Percentiles rank a stretch among this genome's conserved stretches.
These are phyloP conservation scores for Sugiyamaella americana DNA, from an alignment of 805 yeast species.

Conservation along the genomic window DNA sequence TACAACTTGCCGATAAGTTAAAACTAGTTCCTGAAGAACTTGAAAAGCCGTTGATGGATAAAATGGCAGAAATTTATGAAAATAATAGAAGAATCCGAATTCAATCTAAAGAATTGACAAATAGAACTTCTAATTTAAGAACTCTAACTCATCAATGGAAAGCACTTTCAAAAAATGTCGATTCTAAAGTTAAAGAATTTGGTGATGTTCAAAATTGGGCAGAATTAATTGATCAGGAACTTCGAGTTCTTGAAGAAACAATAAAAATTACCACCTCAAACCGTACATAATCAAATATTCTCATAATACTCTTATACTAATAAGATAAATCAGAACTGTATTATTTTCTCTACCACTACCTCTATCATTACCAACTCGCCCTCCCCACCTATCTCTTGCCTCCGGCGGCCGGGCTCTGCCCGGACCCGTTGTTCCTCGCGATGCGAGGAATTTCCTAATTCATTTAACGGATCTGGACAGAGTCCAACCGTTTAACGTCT, in stretches of 20 bases:
- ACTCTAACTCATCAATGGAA: conserved; percentile 11
- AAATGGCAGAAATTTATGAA: conserved; percentile 23
- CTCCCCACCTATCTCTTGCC: too few relatives aligned
- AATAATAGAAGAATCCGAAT: conserved; percentile 15
- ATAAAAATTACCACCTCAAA: too few relatives aligned
- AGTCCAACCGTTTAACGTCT: too few relatives aligned
- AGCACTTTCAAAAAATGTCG: conserved; percentile 9
- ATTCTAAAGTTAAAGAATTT: conserved; percentile 23
- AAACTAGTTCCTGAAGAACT: conserved; percentile 18
- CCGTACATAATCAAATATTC: too few relatives aligned
- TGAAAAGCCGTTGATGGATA: conserved; percentile 22
- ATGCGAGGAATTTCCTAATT: too few relatives aligned
- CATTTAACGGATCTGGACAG: too few relatives aligned
- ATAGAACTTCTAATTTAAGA: conserved; percentile 7
- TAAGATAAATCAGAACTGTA: too few relatives aligned
- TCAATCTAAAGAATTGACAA: conserved; percentile 14
- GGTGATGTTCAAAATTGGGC: conserved; percentile 49
- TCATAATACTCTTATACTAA: too few relatives aligned
- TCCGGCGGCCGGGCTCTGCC: too few relatives aligned
- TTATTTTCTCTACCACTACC: too few relatives aligned
- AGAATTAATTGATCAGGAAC: conserved; percentile 64
- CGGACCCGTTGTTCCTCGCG: too few relatives aligned
- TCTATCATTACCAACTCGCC: too few relatives aligned
- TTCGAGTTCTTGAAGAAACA: conserved; percentile 64
- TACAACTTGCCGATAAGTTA: conserved; percentile 10